Conservation (phyloP, 148 eudicot species). For the Vaccinium vitisidaea region DNA sequence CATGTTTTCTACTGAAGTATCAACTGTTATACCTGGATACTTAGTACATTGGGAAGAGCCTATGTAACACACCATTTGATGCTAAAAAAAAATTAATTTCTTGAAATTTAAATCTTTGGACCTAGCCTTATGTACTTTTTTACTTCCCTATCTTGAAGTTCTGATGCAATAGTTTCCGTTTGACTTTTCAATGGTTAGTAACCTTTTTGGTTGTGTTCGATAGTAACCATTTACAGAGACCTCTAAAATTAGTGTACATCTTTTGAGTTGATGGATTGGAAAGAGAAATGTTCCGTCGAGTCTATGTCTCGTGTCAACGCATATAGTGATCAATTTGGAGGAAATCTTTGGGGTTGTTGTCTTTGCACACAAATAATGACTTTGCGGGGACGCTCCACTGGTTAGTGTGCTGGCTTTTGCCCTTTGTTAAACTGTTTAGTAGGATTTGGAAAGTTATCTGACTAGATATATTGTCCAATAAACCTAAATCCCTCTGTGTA, state of each 20-base stretch:
- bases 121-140: background rate
- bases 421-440: background rate
- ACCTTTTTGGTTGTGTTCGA: background rate
- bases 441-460: background rate
- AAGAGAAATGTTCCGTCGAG: too few relatives aligned
- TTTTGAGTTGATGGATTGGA: background rate
- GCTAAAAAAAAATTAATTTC: background rate
- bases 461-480: background rate
- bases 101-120: background rate
- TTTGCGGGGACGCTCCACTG: background rate
- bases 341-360: too few relatives aligned
- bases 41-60: background rate
- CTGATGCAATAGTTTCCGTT: background rate
- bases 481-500: background rate
- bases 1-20: background rate
- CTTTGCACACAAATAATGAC: background rate
- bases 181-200: slow-evolving; percentile 10
- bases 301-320: too few relatives aligned
- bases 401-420: background rate
- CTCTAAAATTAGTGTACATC: background rate
- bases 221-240: background rate
- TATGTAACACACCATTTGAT: background rate
- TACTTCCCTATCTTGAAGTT: background rate
- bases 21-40: background rate
- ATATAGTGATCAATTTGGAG: background rate